A percentile compares a stretch with the other conserved stretches of the same genome.
Conservation (phyloP, 2,329 filamentous ascomycete genomes). For the Akanthomyces dipterigenus region DNA sequence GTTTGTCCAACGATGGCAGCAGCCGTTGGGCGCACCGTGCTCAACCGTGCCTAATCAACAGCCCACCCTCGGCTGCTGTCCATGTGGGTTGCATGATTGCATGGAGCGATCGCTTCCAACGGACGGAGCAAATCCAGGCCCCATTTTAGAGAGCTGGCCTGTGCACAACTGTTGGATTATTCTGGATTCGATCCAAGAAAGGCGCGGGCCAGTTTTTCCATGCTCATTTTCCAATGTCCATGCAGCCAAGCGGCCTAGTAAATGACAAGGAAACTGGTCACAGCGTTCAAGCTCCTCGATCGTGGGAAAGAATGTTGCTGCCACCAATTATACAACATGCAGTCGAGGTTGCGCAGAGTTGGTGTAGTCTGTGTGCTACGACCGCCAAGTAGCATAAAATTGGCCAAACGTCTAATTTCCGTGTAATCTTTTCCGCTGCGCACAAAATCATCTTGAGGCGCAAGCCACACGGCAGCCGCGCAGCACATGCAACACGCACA, state of each 20-base stretch:
- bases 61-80: background rate
- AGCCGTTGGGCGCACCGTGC: too few relatives aligned
- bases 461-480: too few relatives aligned
- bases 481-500: background rate
- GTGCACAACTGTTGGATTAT: background rate
- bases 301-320: background rate
- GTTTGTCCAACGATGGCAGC: too few relatives aligned
- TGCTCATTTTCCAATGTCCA: background rate
- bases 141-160: background rate
- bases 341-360: background rate
- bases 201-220: background rate
- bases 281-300: background rate
- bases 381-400: too few relatives aligned
- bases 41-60: too few relatives aligned
- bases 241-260: background rate
- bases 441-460: too few relatives aligned
- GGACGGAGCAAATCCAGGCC: background rate
- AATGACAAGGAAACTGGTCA: background rate
- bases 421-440: too few relatives aligned
- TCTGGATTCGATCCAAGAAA: background rate
- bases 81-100: slow-evolving; percentile 4
- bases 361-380: too few relatives aligned
- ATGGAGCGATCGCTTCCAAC: background rate
- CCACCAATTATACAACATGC: background rate
- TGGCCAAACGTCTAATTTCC: too few relatives aligned